Conservation (phyloP, 2,329 filamentous ascomycete species). For the Lasiodiplodia sp. region DNA sequence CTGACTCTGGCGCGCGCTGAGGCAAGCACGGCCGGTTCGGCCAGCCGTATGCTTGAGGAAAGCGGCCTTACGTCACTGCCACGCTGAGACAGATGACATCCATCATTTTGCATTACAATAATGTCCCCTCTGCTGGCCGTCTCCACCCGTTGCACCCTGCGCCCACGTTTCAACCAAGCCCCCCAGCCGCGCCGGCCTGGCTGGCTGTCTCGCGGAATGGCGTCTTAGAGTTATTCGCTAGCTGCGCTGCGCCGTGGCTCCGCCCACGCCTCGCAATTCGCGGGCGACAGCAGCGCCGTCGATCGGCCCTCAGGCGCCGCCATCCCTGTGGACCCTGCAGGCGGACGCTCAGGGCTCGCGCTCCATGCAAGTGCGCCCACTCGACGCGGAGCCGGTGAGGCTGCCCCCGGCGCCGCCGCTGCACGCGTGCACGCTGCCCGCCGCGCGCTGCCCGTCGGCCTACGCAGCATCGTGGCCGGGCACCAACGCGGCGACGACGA, state of each 20-base stretch:
- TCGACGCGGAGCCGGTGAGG: conserved; percentile 20
- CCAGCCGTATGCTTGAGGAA: conserved; percentile 14
- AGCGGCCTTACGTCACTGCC: conserved; percentile 15
- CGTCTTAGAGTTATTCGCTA: conserved; percentile 27
- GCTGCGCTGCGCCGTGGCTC: neutral
- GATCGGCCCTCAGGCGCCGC: conserved; percentile 21
- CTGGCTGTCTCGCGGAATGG: conserved; percentile 11
- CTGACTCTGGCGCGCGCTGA: conserved; percentile 20
- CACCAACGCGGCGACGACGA: too few relatives aligned
- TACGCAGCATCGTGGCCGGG: neutral
- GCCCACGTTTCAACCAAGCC: conserved; percentile 24
- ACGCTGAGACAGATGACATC: conserved; percentile 20
- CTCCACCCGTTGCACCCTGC: conserved; percentile 26
- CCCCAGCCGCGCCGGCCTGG: neutral
- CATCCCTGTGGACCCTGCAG: conserved; percentile 30
- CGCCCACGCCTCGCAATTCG: conserved; percentile 20
- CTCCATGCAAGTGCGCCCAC: conserved; percentile 14
- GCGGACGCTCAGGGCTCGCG: conserved; percentile 18
- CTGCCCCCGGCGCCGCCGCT: neutral
- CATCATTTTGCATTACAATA: conserved; percentile 22
- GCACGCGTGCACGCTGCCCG: neutral
- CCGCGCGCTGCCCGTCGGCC: conserved; percentile 3
- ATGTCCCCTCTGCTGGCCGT: conserved; percentile 4
- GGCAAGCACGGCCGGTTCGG: conserved; percentile 8
- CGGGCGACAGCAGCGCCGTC: conserved; percentile 17